Base-by-base conservation (phyloP, 2,329 filamentous ascomycete species). In the Monilinia fructicola region DNA sequence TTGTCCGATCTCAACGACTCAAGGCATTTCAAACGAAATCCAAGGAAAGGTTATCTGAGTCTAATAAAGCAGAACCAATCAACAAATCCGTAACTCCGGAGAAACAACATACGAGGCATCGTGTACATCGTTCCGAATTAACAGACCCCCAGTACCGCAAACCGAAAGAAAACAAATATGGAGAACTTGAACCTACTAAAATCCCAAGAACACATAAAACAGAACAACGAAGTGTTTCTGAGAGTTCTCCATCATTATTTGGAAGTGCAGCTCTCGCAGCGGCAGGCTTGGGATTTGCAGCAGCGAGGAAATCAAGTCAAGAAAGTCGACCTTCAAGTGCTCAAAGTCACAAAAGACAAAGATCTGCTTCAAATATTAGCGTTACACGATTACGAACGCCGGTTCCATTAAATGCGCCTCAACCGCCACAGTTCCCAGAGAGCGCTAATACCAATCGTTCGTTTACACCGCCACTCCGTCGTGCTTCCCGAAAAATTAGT, bases 391-490 rank as follows among this genome's bases (percentile, higher is more conserved):
- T 77, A 52, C 72, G 73, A 54, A 77, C 74, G 11, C 74, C 75
- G 50, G 73, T 75, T 66, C 67, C 69, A 40, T 42, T 62, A 44
- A 52, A 65, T 59, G 64, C 54, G 64, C 54, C 53, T 40, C 40
- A 76, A 81, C 52, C 46, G 46, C 78, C 77, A 71, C 82, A 83
- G 67, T 83, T 88, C 76, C 85, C 90, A 77, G 85, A 89, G 71
- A 91, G 88, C 76, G 77, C 82, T 69, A 75, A 80, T 71, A 87
- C 83, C 78, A 81, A 83, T 68, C 80, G 82, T 69, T 85, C 77
- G 74, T 79, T 77, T 76, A 90, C 88, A 68, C 90, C 89, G 70
- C 87, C 90, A 58, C 84, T 95, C 69, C 85, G 92, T 74, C 86
- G 91, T 70, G 84, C 85, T 70, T 87, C 89, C 72, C 81, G 84